A percentile compares a stretch with the other conserved stretches of the same genome.
These are phyloP conservation scores for Phyllosticta paracitricarpa DNA, from an alignment of 2,329 filamentous ascomycete species.

Conservation along the genomic window DNA sequence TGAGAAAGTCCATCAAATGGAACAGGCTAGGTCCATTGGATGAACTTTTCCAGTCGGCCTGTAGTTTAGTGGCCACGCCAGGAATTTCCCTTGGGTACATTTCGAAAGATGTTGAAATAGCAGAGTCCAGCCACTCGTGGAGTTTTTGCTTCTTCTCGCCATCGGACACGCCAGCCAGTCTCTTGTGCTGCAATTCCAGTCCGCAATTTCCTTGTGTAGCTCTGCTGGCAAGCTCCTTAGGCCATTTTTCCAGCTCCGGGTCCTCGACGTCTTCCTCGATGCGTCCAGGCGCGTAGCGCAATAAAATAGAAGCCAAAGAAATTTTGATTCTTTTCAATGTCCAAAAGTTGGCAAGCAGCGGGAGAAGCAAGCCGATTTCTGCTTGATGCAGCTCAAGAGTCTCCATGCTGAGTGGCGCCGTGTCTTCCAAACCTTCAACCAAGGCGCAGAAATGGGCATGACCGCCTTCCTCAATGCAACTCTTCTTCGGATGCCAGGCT, in stretches of 20 bases:
- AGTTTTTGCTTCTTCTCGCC: constrained; percentile 20
- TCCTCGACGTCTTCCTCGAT: neutral
- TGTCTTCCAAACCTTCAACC: neutral
- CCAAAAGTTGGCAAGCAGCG: neutral
- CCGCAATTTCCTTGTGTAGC: constrained; percentile 3
- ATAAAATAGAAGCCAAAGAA: neutral
- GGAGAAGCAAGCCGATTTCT: neutral
- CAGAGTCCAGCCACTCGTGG: neutral
- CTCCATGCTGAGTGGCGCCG: neutral
- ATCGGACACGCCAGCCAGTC: constrained; percentile 15
- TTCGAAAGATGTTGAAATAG: neutral
- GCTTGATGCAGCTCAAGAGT: constrained; percentile 1
- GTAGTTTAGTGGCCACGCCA: neutral
- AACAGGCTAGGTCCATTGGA: too few species aligned
- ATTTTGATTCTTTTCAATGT: neutral
- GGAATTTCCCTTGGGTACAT: neutral
- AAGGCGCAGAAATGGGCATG: constrained; percentile 2
- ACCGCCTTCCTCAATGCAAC: constrained; percentile 1
- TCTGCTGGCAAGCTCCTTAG: neutral
- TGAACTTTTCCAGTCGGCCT: neutral
- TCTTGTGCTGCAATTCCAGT: constrained; percentile 18
- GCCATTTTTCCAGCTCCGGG: neutral
- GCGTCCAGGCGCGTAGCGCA: constrained; percentile 11
- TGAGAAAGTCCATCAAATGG: neutral
- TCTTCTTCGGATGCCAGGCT: neutral